Percentiles rank a stretch among this genome's conserved stretches.
Conservation (phyloP, 805 yeast genomes). For the Isabelozyma pseudorhagii region DNA sequence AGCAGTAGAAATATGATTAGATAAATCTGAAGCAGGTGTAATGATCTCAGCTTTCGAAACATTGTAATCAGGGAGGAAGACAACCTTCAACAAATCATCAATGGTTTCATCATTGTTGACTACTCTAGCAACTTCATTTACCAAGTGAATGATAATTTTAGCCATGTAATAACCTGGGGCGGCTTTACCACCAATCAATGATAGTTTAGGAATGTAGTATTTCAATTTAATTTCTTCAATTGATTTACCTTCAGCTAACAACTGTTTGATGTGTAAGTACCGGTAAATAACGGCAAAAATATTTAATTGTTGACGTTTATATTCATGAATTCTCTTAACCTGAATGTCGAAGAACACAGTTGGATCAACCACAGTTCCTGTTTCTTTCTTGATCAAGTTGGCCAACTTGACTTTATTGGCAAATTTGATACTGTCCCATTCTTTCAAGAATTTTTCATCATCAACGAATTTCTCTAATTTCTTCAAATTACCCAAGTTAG, state of each 20-base stretch:
- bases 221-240: constrained; percentile 52
- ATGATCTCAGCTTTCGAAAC: constrained; percentile 93
- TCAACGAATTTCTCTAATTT: constrained; percentile 62
- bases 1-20: constrained; percentile 94
- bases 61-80: constrained; percentile 87
- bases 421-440: constrained; percentile 71
- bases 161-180: constrained; percentile 99
- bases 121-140: constrained; percentile 77
- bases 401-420: constrained; percentile 70
- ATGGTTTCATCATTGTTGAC: constrained; percentile 75
- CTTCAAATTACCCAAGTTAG: constrained; percentile 65
- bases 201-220: constrained; percentile 69
- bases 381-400: constrained; percentile 57
- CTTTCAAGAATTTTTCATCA: constrained; percentile 61
- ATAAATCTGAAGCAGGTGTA: constrained; percentile 84
- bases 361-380: constrained; percentile 67
- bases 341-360: constrained; percentile 83
- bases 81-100: constrained; percentile 76
- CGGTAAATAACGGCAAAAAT: constrained; percentile 86
- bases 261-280: constrained; percentile 70
- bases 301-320: constrained; percentile 91
- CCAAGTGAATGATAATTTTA: constrained; percentile 80
- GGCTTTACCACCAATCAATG: constrained; percentile 89
- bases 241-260: constrained; percentile 47
- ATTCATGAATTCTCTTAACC: constrained; percentile 93